Base-by-base conservation (phyloP, 2,329 filamentous ascomycete species). In the Monosporascus sp. region DNA sequence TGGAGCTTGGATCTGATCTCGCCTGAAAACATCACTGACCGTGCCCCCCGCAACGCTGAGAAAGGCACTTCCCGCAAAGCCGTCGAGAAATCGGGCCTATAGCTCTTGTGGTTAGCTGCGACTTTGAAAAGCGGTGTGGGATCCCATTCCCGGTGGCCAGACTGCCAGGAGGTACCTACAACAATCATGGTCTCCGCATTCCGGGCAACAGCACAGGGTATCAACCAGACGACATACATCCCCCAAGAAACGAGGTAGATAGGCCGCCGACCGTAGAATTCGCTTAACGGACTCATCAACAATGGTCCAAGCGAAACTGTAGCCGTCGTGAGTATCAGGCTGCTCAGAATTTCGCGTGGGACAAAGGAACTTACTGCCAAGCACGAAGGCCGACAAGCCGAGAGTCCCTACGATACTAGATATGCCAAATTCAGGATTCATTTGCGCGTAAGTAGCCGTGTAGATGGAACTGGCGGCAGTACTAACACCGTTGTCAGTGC, bases 391-490 rank as follows among this genome's bases (percentile, higher is more conserved):
- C 0, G 89, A 91, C 49, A 97, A 74, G 0, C 92, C 93, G 9
- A 96, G 70, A 3, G 90, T 90, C 14, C 87, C 89, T 24, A 95
- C 79, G 48, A 89, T 75, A 52, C 82, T 79, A 0, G 88, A 87
- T 61, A 81, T 81, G 58, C 81, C 72, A 62, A 96, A 95, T 54
- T 95, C 88, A 25, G 76, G 72, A 57, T 86, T 83, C 70, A 96
- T 83, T 69, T 94, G 88, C 18, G 64, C 66, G 68, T 96, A 97
- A 0, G 89, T 94, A 14, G 83, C 83, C 0, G 90, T 93, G 70
- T 97, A 96, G 62, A 96, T 84, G n/a, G 90, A 94, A 47, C 88
- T 92, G 1, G 89, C 83, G 66, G 87, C 90, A 8, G 91, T 96
- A 51, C 88, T 91, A 62, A 2, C 9, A 50, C 22, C n/a, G 11